Conservation (phyloP, 306 rosid genomes). For the Astragalus glycyphyllos region DNA sequence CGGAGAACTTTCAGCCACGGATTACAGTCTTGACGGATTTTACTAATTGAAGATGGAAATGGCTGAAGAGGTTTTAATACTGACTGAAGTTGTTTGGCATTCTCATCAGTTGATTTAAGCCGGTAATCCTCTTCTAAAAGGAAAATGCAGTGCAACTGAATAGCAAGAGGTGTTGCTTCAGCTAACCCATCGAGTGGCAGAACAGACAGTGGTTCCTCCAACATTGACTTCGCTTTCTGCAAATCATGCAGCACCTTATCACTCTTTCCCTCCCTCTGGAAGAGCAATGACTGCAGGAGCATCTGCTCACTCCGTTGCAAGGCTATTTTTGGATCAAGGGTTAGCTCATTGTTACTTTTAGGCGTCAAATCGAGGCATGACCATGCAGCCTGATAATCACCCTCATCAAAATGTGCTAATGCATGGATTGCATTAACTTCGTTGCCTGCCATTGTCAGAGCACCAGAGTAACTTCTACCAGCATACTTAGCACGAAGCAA, state of each 20-base stretch:
- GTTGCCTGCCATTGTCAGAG: conserved; percentile 91
- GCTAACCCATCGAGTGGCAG: conserved; percentile 89
- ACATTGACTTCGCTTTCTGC: conserved; percentile 87
- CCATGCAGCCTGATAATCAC: conserved; percentile 89
- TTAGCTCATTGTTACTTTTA: conserved; percentile 91
- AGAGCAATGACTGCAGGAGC: conserved; percentile 92
- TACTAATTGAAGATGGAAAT: conserved; percentile 67
- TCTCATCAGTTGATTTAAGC: conserved; percentile 63
- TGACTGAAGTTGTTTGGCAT: conserved; percentile 54
- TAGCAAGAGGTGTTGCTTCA: conserved; percentile 80
- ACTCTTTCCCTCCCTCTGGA: conserved; percentile 65
- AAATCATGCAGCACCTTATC: conserved; percentile 70
- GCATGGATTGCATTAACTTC: conserved; percentile 96
- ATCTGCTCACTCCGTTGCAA: conserved; percentile 98
- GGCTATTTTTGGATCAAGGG: conserved; percentile 91
- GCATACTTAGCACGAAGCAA: conserved; percentile 91
- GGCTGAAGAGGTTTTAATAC: conserved; percentile 65
- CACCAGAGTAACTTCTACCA: conserved; percentile 89
- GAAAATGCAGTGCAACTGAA: conserved; percentile 84
- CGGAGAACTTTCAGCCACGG: conserved; percentile 88
- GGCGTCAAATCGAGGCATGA: conserved; percentile 94
- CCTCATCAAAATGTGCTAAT: conserved; percentile 87
- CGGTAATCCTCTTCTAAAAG: conserved; percentile 75
- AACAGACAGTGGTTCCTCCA: conserved; percentile 80
- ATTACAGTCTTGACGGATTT: conserved; percentile 81